Base-by-base conservation (phyloP, 192 early-diverging fungal genomes). In the Entomortierella chlamydospora region DNA sequence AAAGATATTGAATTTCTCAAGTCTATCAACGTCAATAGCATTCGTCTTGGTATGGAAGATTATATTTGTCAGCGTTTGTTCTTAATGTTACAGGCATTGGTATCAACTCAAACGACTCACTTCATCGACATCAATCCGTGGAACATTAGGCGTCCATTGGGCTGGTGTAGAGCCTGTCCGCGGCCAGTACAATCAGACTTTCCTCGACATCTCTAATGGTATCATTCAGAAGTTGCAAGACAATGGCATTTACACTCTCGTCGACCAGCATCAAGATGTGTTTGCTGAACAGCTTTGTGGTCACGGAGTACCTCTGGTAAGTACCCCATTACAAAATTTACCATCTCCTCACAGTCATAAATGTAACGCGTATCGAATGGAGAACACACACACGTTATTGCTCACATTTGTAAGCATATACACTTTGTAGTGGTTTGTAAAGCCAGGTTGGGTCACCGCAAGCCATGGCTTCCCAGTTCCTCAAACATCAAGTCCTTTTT, bases 261-360 rank as follows among this genome's bases (percentile, higher is more conserved):
- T 92, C 7, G 90, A 92, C 56, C 86, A 88, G 50, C 90, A 92
- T 79, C 90, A 92, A 69, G 86, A 90, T 56, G 78, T 87, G 5
- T 76, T 86, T 39, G 83, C 85, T 13, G 77, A 68, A 26, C 82
- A 83, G 55, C 84, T 87, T 41, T 85, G 87, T 49, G 86, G 87
- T 0, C 81, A 88, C 56, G 87, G 89, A 17, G 80, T 85, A 2
- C 87, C 88, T 15, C 45, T 79, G 49, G 70, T 83, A 85, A 55
- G 58, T 72, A 37, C 17, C 17, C 29, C 34, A 10, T 37, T 37
- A 37, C 34, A 37, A 7, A 37, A 17, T 57, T 33, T 20, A 37
- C 30, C 11, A 58, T 58, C 52, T 29, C n/a, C n/a, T n/a, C n/a
- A 23, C n/a, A 26, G 52, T 26, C 52, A n/a, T n/a, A n/a, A n/a